Base-by-base conservation (phyloP, 2,329 filamentous ascomycete species). In the Trichoderma afroharzianum region DNA sequence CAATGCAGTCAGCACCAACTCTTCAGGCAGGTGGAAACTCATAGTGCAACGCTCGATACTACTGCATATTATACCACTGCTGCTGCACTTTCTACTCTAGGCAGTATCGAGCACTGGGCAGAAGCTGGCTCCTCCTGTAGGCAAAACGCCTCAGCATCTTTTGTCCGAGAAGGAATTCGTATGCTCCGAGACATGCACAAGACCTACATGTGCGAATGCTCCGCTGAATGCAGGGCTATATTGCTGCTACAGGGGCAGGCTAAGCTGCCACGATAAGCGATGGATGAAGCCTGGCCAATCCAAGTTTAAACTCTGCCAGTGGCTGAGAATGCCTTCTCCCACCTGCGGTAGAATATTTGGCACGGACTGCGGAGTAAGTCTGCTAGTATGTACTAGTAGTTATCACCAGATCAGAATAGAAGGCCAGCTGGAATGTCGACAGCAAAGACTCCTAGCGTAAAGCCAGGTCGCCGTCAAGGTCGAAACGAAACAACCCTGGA, bases 191-290 rank as follows among this genome's bases (percentile, higher is more conserved):
- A 64, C 62, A 53, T 64, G 32, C 63, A 43, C 32, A 67, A 15
- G 18, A n/a, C 32, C 24, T 43, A 21, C 32, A 26, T n/a, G 21
- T 61, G 18, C 53, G 12, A 61, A 43, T 43, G 55, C 15, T 61
- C 50, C 57, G 28, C 57, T 33, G 30, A 53, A 32, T 64, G 62
- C 30, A 64, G 24, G 53, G 64, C 53, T 55, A 15, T 30, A 18
- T 28, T 26, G 21, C 9, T 39, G 15, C 55, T 67, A 57, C 63
- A 68, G 15, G 66, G 66, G 30, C n/a, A 57, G 66, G 30, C n/a
- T 33, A 32, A 62, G 53, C 57, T 33, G 62, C 24, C 47, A 28
- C 43, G 70, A 71, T 71, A 47, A 50, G 70, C 70, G 70, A 71
- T 63, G 63, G 57, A 62, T 62, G 58, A 55, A 3, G 59, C 59